phyloP scores from a whole-genome alignment of 192 early-diverging fungal species.

The Ambispora gerdemannii region DNA sequence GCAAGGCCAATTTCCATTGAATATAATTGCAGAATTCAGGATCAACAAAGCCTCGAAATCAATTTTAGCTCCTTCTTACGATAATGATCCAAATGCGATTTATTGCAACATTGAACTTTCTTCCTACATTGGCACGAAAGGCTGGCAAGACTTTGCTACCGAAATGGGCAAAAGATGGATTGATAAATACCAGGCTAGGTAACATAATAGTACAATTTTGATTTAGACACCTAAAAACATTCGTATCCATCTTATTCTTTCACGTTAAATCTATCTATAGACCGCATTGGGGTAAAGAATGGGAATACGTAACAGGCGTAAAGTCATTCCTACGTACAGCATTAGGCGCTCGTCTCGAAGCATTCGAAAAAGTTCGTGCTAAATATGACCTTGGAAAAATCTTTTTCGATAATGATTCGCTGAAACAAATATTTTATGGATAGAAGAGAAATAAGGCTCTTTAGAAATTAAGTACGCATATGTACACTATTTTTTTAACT shows the following conservation, averaged over 20 bases:
- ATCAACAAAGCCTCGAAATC: constrained; percentile 32
- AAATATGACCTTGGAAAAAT: constrained; percentile 38
- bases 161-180: constrained; percentile 33
- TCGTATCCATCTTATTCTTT: neutral
- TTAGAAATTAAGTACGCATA: too few species aligned
- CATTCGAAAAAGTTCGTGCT: constrained; percentile 35
- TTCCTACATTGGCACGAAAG: constrained; percentile 9
- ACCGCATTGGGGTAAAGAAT: constrained; percentile 42
- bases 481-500: too few species aligned
- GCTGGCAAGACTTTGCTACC: constrained; percentile 30
- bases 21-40: constrained; percentile 33
- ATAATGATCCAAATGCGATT: constrained; percentile 33
- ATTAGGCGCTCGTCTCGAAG: constrained; percentile 5
- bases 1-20: constrained; percentile 25
- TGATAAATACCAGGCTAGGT: constrained; percentile 35
- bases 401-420: constrained; percentile 30
- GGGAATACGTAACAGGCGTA: constrained; percentile 39
- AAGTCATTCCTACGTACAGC: constrained; percentile 28
- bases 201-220: neutral
- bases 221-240: neutral
- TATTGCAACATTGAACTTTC: constrained; percentile 37
- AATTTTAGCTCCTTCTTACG: constrained; percentile 31
- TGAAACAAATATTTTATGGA: constrained; percentile 4
- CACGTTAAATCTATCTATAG: too few species aligned
- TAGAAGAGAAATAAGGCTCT: too few species aligned